These are phyloP conservation scores for Sequoia sempervirens DNA, from an alignment of 75 land plant genomes.

Conservation along the genomic window DNA sequence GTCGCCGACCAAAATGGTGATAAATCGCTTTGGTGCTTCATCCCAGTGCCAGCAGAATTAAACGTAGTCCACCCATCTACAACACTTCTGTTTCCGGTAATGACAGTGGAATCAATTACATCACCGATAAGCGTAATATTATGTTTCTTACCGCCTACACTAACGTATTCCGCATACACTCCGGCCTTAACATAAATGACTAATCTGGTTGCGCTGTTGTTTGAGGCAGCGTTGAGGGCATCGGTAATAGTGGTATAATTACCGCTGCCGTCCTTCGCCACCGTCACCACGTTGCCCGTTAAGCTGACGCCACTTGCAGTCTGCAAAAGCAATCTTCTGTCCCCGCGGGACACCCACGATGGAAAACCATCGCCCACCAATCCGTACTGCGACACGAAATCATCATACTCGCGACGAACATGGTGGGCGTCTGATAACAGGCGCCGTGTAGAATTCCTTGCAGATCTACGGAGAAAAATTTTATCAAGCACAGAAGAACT, in stretches of 20 bases:
- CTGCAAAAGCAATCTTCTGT: neutral
- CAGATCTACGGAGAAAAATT: no score
- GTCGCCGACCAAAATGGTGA: no score
- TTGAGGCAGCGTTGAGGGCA: slow-evolving; percentile 39
- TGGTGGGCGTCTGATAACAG: neutral
- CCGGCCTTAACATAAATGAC: slow-evolving; percentile 51
- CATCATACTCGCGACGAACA: neutral
- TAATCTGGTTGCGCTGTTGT: slow-evolving; percentile 9
- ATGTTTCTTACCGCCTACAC: slow-evolving; percentile 29
- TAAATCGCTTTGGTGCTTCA: neutral
- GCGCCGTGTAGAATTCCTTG: no score
- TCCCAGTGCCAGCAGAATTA: slow-evolving; percentile 74
- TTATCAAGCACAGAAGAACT: no score
- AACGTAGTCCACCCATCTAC: slow-evolving; percentile 69
- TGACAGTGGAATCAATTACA: slow-evolving; percentile 51
- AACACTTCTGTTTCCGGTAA: slow-evolving; percentile 60
- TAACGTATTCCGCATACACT: slow-evolving; percentile 55
- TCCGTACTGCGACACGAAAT: neutral
- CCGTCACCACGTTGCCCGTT: slow-evolving; percentile 25
- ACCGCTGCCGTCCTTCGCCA: slow-evolving; percentile 70
- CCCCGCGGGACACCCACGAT: neutral
- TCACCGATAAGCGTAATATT: slow-evolving; percentile 68
- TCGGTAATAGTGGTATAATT: slow-evolving; percentile 47
- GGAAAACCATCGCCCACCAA: neutral
- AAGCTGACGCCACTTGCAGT: neutral